Evolutionary conservation across 2,329 filamentous ascomycete species (phyloP), one percentile per base, ranked within the genome.

Genomic region (Lanzia echinophila): DNA sequence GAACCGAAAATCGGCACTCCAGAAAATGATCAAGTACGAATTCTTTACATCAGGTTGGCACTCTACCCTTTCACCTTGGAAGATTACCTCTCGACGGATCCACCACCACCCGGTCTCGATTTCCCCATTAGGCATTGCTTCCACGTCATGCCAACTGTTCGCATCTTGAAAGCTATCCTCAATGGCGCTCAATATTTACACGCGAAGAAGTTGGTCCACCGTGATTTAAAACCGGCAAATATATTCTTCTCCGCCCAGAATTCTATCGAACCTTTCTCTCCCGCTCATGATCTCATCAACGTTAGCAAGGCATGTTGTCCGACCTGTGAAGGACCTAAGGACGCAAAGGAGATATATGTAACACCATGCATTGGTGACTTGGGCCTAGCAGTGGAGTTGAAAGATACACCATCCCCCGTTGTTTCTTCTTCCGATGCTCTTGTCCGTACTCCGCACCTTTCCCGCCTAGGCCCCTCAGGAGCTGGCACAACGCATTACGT

Each of bases 181-280:
- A 77, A 82, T 8, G 84, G 83, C 1, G 76, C 87, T 3, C 75
- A 83, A 54, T 86, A 87, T 61, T 72, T 87, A 2, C 84, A 87
- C 60, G 69, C 72, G 0, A 74, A 81, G 55, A 74, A 75, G 6
- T 78, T 87, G 46, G 75, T 86, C 0, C 84, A 87, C 61, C 79
- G 83, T 10, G 84, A 87, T 62, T 71, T 87, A 20, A 87, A 87
- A 62, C 84, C 84, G 0, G 80, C 78, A 3, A 87, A 87, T 59
- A 79, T 87, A 28, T 86, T 87, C 66, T 70, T 87, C 0, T 79
- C 78, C 2, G 64, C 75, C n/a, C 67, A 72, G 17, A 67, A 62
- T 3, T 64, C 67, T 2, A 58, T 22, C 58, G 61, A 64, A 63
- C 43, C 69, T 47, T 48, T 57, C 34, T 41, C 33, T 32, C 41